Evolutionary conservation across 441 rosid species (phyloP), one percentile per base, ranked within the genome.

Genomic region (Monsonia emarginata): DNA sequence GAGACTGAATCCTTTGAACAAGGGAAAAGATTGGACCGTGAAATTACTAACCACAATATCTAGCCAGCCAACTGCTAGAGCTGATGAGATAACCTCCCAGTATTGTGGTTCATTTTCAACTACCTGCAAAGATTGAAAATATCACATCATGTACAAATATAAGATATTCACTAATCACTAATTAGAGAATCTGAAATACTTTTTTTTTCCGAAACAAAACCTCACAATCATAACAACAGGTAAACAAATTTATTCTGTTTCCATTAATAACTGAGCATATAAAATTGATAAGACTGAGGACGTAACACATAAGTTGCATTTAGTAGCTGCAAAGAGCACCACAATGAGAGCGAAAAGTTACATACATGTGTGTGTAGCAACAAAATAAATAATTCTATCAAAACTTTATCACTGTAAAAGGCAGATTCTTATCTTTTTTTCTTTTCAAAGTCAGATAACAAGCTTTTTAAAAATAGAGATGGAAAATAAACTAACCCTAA

Each of bases 11-110:
- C 19, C 48, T 25, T 2, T 16, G 5, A 58, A 28, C 16, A 36
- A 28, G 38, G 34, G 30, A 71, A 10, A 44, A 50, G 28, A 21
- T 1, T 25, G 61, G 30, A 57, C 4, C 31, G 6, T 14, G 25
- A 64, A 27, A 66, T 57, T 25, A 75, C 90, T 59, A 66, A 94
- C 95, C 83, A 84, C 96, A 61, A 86, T 90, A 73, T 90, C 93
- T 59, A 88, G 82, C 97, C 97, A 94, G 67, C 98, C 98, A 79
- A 90, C 86, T 56, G 96, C 90, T 31, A 90, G 70, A 32, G 87
- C 90, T 32, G 96, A 89, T 54, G 87, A 75, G 78, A 88, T 79
- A 61, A 85, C 88, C 75, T 83, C 91, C 98, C 98, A 94, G 69
- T 86, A 94, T 75, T 74, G 83, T 38, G 88, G 81, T 76, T 86